Evolutionary conservation across 176 grass and related monocot species (phyloP).

Genomic region (Puccinellia tenuiflora): DNA sequence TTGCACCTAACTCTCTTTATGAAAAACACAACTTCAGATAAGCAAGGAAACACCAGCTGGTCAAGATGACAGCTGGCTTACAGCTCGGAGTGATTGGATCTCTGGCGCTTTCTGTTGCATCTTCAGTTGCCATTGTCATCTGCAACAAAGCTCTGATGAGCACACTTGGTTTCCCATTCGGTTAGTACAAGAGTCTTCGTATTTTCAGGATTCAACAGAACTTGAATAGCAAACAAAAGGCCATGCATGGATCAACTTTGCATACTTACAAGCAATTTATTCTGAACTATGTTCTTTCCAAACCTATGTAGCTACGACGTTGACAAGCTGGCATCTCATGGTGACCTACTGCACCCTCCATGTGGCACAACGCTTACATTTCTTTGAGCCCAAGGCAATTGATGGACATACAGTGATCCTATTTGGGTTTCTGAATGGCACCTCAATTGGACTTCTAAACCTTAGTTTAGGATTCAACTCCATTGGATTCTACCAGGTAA

Average conservation of each 20-base stretch:
- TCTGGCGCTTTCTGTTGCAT: conserved; percentile 79
- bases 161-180: conserved; percentile 92
- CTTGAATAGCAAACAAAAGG: conserved; percentile 7
- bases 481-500: conserved; percentile 98
- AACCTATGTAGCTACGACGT: conserved; percentile 73
- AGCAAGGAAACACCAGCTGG: conserved; percentile 33
- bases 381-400: conserved; percentile 89
- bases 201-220: not conserved
- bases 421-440: conserved; percentile 92
- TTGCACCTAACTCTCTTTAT: conserved; percentile 29
- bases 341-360: conserved; percentile 97
- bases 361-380: conserved; percentile 74
- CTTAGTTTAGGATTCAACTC: conserved; percentile 99
- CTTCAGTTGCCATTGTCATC: conserved; percentile 96
- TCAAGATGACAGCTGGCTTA: conserved; percentile 59
- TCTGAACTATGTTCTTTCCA: conserved; percentile 13
- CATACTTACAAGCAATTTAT: conserved; percentile 12
- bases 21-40: conserved; percentile 31
- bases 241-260: conserved; percentile 15
- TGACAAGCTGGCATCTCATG: conserved; percentile 99
- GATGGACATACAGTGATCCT: conserved; percentile 87
- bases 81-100: conserved; percentile 85
- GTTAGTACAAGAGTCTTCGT: conserved; percentile 33
- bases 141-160: conserved; percentile 99
- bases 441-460: conserved; percentile 91